phyloP scores from a whole-genome alignment of 1,284 basidiomycete species.

The Apiotrichum gamsii region DNA sequence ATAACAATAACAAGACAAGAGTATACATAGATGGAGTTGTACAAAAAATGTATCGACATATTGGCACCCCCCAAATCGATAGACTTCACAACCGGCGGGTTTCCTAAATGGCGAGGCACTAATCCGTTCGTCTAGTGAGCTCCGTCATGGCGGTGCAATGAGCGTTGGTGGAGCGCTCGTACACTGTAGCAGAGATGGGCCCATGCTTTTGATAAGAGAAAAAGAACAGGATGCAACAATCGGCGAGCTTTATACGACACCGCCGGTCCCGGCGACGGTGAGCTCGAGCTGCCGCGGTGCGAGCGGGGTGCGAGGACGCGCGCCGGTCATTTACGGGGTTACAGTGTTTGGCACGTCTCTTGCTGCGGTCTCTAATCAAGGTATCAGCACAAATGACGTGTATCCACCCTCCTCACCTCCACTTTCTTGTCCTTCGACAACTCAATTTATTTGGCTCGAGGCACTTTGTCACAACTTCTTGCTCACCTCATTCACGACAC shows the following conservation, averaged over 20 bases:
- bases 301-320: neutral
- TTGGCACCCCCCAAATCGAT: conserved; percentile 30
- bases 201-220: conserved; percentile 35
- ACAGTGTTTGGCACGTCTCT: too few species aligned
- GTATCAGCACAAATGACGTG: too few species aligned
- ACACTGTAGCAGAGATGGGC: conserved; percentile 28
- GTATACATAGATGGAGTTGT: neutral
- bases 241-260: neutral
- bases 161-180: conserved; percentile 4
- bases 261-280: neutral
- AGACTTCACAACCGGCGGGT: conserved; percentile 18
- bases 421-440: neutral
- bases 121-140: conserved; percentile 47
- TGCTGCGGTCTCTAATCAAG: too few species aligned
- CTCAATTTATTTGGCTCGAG: conserved; percentile 1
- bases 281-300: neutral
- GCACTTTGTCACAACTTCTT: neutral
- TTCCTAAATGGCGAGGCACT: conserved; percentile 46
- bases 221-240: conserved; percentile 6
- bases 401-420: neutral
- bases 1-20: neutral
- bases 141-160: conserved; percentile 12
- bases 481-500: neutral
- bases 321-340: too few species aligned
- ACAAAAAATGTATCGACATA: conserved; percentile 37